Percentiles rank a stretch among this genome's conserved stretches.
Conservation (phyloP, 768 basidiomycete species). For the Suillus bovinus region DNA sequence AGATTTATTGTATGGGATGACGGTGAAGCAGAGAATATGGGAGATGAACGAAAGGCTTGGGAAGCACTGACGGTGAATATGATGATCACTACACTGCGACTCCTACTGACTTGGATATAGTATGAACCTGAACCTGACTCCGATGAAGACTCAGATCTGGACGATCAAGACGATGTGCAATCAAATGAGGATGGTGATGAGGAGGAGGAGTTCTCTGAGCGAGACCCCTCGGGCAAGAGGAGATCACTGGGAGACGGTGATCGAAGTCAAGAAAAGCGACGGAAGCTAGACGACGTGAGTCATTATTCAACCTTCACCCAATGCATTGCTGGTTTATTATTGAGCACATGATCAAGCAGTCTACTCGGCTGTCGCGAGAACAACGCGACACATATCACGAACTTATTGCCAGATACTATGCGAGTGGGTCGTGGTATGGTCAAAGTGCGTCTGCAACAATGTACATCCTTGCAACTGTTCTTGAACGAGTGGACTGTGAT, state of each 20-base stretch:
- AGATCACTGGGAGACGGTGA: constrained; percentile 42
- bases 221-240: constrained; percentile 48
- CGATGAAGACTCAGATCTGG: constrained; percentile 53
- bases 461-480: constrained; percentile 86
- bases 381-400: constrained; percentile 65
- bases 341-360: constrained; percentile 36
- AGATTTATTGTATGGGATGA: constrained; percentile 93
- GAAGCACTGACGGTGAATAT: constrained; percentile 73
- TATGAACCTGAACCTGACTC: constrained; percentile 78
- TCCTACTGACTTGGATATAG: constrained; percentile 36
- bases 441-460: constrained; percentile 89
- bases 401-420: constrained; percentile 79
- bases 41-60: constrained; percentile 78
- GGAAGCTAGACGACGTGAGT: constrained; percentile 51
- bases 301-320: constrained; percentile 16
- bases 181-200: constrained; percentile 42
- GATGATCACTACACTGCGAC: not conserved
- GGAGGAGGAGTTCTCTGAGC: constrained; percentile 40
- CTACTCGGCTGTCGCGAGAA: constrained; percentile 64
- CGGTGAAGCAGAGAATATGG: constrained; percentile 70
- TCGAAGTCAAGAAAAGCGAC: constrained; percentile 53
- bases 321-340: not conserved
- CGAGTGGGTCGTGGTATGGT: constrained; percentile 81
- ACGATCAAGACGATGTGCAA: constrained; percentile 47
- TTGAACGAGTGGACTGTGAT: constrained; percentile 93